Evolutionary conservation across 2,329 filamentous ascomycete species (phyloP).

Genomic region (Talaromyces sp.): DNA sequence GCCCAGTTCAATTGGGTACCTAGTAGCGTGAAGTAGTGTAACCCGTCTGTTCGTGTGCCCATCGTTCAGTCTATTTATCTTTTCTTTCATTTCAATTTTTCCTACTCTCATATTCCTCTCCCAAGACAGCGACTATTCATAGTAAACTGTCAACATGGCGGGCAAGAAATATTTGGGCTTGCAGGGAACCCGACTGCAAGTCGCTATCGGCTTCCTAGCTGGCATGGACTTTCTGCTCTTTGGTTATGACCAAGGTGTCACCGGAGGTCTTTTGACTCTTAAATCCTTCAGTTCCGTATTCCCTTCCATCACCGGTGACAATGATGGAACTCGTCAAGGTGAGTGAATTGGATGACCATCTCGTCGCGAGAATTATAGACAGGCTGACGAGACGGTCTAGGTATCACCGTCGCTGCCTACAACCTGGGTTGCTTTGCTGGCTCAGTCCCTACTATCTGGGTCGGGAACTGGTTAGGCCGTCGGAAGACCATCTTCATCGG

Average conservation of each 20-base stretch:
- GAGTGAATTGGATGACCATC: background rate
- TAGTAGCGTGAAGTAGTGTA: too few species aligned
- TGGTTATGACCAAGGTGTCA: slow-evolving; percentile 68
- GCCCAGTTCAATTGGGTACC: too few species aligned
- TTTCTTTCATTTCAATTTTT: background rate
- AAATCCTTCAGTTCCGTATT: slow-evolving; percentile 53
- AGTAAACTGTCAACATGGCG: slow-evolving; percentile 15
- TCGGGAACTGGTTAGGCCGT: slow-evolving; percentile 49
- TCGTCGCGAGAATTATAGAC: background rate
- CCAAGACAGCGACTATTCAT: background rate
- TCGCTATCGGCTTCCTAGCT: slow-evolving; percentile 62
- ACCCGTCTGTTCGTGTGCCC: background rate
- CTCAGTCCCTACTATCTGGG: slow-evolving; percentile 45
- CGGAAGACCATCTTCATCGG: slow-evolving; percentile 46
- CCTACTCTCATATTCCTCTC: too few species aligned
- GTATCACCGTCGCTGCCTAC: slow-evolving; percentile 38
- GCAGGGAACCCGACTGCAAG: slow-evolving; percentile 58
- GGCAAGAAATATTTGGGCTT: slow-evolving; percentile 56
- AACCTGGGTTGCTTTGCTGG: slow-evolving; percentile 47
- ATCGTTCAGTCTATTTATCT: background rate
- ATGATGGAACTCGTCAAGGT: too few species aligned
- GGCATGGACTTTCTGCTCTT: slow-evolving; percentile 64
- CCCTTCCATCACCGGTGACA: slow-evolving; percentile 38
- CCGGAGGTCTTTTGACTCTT: slow-evolving; percentile 68
- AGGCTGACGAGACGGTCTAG: slow-evolving; percentile 13